A percentile compares a stretch with the other conserved stretches of the same genome.
Evolutionary conservation across 441 rosid species (phyloP).

Genomic region (Pelargonium exstipulatum): DNA sequence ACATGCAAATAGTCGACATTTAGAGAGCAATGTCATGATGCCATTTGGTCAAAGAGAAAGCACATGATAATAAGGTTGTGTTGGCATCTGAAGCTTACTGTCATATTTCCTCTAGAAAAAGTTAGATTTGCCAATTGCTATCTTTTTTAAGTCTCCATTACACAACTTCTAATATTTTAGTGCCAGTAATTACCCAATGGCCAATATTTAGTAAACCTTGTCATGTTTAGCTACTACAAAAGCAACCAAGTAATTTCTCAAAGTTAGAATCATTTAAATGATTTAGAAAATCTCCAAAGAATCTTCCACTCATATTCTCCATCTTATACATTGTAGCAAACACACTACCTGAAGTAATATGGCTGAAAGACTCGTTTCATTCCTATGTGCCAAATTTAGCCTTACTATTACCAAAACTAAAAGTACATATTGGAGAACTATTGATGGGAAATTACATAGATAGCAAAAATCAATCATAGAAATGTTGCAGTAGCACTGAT

Average conservation of each 20-base stretch:
- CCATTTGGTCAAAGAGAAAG: neutral
- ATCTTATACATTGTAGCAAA: too few species aligned
- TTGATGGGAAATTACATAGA: too few species aligned
- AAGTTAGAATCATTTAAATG: too few species aligned
- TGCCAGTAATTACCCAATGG: neutral
- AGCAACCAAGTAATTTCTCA: neutral
- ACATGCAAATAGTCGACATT: neutral
- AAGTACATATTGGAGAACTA: too few species aligned
- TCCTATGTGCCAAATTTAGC: too few species aligned
- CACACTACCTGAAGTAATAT: too few species aligned
- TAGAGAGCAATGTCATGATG: neutral
- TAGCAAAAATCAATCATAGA: too few species aligned
- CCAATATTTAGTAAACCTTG: neutral
- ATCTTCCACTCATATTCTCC: too few species aligned
- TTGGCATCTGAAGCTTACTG: slow-evolving; percentile 8
- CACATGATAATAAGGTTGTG: neutral
- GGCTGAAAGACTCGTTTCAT: too few species aligned
- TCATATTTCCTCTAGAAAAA: neutral
- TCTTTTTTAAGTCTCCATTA: neutral
- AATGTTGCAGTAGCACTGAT: too few species aligned
- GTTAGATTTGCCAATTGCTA: neutral
- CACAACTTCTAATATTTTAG: neutral
- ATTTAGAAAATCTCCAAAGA: too few species aligned
- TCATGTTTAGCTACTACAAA: neutral
- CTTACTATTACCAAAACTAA: too few species aligned